phyloP scores from a whole-genome alignment of 148 eudicot species.

The Rheum nobile region DNA sequence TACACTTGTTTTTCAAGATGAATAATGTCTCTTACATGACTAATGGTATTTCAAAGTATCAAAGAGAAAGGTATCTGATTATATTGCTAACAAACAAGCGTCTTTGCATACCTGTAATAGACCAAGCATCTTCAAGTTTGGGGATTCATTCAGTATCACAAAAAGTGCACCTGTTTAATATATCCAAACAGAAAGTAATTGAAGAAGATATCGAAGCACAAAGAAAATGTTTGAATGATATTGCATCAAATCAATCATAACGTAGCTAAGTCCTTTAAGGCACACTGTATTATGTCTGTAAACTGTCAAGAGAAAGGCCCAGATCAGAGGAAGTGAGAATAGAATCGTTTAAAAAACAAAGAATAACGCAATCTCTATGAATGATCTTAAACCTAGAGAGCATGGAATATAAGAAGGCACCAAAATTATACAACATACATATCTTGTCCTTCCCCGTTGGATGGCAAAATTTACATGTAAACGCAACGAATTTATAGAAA shows the following conservation, averaged over 20 bases:
- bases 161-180: conserved; percentile 73
- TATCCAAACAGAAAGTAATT: background rate
- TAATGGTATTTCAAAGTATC: background rate
- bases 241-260: background rate
- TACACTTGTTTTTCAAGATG: background rate
- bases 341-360: background rate
- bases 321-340: background rate
- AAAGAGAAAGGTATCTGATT: background rate
- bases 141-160: conserved; percentile 70
- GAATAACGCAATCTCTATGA: background rate
- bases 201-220: background rate
- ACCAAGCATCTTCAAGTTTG: conserved; percentile 94
- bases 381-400: background rate
- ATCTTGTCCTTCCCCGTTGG: background rate
- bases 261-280: background rate
- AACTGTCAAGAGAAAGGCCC: background rate
- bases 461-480: background rate
- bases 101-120: conserved; percentile 55
- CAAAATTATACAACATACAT: background rate
- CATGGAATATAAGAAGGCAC: background rate
- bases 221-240: background rate
- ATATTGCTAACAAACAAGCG: background rate
- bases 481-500: background rate
- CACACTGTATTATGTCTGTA: background rate
- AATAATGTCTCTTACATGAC: background rate